Evolutionary conservation across 2,329 filamentous ascomycete species (phyloP).

Genomic region (Fusarium multiceps): DNA sequence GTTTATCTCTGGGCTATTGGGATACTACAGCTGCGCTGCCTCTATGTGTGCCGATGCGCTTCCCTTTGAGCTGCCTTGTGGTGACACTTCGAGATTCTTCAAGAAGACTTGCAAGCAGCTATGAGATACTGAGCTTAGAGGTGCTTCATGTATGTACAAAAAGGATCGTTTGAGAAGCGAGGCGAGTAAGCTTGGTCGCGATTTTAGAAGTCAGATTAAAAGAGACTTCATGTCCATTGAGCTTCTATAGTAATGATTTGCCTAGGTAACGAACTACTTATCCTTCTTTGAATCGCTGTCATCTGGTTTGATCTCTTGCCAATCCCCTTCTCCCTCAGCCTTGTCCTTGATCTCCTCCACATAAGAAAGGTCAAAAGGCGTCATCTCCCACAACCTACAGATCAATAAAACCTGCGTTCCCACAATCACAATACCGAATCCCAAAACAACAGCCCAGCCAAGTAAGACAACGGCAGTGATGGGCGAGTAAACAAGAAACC

Average conservation of each 20-base stretch:
- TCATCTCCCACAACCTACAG: conserved; percentile 6
- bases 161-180: not conserved
- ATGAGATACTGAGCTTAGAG: not conserved
- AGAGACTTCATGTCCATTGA: too few relatives aligned
- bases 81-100: conserved; percentile 37
- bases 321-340: not conserved
- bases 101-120: conserved; percentile 24
- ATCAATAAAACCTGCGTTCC: not conserved
- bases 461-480: not conserved
- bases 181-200: not conserved
- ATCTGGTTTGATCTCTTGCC: not conserved
- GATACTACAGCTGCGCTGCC: conserved; percentile 42
- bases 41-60: conserved; percentile 45
- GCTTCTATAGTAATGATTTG: not conserved
- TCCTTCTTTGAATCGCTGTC: not conserved
- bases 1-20: conserved; percentile 42
- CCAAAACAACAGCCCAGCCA: conserved; percentile 1
- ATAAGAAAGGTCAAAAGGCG: not conserved
- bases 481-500: conserved; percentile 15
- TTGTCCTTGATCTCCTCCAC: not conserved
- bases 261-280: not conserved
- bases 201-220: too few relatives aligned
- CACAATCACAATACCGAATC: not conserved
- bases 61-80: conserved; percentile 42
- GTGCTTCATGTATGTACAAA: not conserved